These are phyloP conservation scores for Trypanosoma scelopori DNA, from an alignment of 208 protist species.

Conservation along the genomic window DNA sequence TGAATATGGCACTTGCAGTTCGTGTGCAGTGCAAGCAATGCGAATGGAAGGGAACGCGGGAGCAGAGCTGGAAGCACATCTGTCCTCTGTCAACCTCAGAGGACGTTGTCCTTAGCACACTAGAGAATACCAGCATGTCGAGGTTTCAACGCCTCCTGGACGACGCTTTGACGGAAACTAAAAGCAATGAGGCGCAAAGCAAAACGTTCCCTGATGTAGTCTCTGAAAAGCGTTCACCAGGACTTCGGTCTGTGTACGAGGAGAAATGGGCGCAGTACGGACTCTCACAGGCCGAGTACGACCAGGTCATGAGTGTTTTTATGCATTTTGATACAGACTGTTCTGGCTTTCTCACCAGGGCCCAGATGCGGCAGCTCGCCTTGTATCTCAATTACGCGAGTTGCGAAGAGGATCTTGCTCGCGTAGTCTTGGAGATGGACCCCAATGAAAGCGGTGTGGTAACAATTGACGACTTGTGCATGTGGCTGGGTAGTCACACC, in stretches of 20 bases:
- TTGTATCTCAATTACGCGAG: conserved; percentile 37
- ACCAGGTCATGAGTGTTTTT: conserved; percentile 54
- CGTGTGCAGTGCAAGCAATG: conserved; percentile 10
- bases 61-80: conserved; percentile 11
- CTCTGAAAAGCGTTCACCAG: background rate
- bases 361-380: conserved; percentile 22
- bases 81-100: background rate
- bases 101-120: background rate
- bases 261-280: conserved; percentile 33
- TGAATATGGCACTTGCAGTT: conserved; percentile 21
- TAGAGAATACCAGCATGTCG: background rate
- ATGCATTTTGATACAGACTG: conserved; percentile 30
- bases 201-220: background rate
- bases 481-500: conserved; percentile 26
- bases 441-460: conserved; percentile 34
- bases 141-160: background rate
- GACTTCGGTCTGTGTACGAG: background rate
- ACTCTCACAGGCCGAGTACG: conserved; percentile 44
- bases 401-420: conserved; percentile 15
- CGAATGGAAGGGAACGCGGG: conserved; percentile 15
- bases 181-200: background rate
- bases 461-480: conserved; percentile 40
- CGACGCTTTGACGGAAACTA: background rate
- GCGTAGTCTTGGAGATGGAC: conserved; percentile 36
- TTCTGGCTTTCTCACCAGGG: conserved; percentile 18